These are phyloP conservation scores for Diaporthe vexans DNA, from an alignment of 2,329 filamentous ascomycete species.

Conservation along the genomic window DNA sequence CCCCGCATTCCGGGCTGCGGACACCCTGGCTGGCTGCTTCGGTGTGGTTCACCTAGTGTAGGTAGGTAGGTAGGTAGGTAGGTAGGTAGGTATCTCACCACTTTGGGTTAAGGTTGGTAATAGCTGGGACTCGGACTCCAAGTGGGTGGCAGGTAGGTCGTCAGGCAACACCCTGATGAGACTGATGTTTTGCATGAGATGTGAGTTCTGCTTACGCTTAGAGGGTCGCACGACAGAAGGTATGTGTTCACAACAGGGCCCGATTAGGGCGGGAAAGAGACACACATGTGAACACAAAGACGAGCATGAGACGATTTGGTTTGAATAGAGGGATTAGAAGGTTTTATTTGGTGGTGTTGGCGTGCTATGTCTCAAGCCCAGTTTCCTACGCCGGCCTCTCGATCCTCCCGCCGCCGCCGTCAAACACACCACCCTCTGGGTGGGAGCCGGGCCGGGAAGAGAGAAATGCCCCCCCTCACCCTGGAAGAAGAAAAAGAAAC, in stretches of 20 bases:
- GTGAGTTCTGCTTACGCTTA: neutral
- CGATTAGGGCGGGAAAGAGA: neutral
- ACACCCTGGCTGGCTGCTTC: neutral
- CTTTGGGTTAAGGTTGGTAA: conserved; percentile 20
- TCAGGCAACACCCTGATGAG: neutral
- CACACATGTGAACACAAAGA: neutral
- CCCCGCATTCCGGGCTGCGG: neutral
- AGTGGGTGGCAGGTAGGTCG: neutral
- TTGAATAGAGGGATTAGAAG: neutral
- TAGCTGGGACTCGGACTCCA: neutral
- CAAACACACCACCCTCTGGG: neutral
- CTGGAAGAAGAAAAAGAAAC: neutral
- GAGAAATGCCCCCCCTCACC: neutral
- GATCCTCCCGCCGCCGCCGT: conserved; percentile 24
- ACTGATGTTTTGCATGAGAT: neutral
- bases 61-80: no score
- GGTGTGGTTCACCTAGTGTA: neutral
- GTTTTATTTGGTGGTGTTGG: conserved; percentile 27
- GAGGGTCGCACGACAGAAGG: neutral
- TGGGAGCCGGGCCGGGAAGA: conserved; percentile 12
- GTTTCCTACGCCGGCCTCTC: conserved; percentile 25
- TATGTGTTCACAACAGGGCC: neutral
- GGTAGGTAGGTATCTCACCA: neutral
- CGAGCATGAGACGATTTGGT: no score
- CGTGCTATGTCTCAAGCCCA: conserved; percentile 29